Evolutionary conservation across 352 stramenopile species (phyloP).

Genomic region (Globisporangium perplexum): DNA sequence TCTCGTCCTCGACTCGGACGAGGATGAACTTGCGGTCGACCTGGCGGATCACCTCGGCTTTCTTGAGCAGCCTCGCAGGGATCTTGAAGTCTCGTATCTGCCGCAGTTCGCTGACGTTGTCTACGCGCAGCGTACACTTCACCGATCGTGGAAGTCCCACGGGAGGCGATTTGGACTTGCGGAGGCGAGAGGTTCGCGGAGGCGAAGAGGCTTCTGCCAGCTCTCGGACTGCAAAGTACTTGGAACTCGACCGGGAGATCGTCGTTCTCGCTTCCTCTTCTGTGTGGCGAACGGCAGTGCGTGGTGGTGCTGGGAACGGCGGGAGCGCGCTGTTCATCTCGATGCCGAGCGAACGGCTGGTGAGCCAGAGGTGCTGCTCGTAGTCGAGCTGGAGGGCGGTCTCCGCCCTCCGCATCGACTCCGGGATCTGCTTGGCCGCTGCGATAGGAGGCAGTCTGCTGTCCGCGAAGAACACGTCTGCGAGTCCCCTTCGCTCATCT

Average conservation of each 20-base stretch:
- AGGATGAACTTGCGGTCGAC: conserved; percentile 91
- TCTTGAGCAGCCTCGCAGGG: conserved; percentile 55
- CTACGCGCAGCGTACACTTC: conserved; percentile 22
- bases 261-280: background rate
- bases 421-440: background rate
- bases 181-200: background rate
- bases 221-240: conserved; percentile 8
- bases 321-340: background rate
- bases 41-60: conserved; percentile 77
- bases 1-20: conserved; percentile 27
- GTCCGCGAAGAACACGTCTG: conserved; percentile 13
- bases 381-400: too few species aligned
- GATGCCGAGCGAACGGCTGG: conserved; percentile 6
- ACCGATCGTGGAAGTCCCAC: conserved; percentile 2
- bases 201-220: background rate
- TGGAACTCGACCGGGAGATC: background rate
- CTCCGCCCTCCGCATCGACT: background rate
- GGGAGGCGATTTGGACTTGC: background rate
- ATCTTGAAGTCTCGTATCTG: conserved; percentile 40
- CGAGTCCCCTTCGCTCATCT: conserved; percentile 7
- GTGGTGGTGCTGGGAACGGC: background rate
- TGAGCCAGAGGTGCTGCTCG: conserved; percentile 6
- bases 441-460: conserved; percentile 7
- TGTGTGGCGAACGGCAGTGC: background rate
- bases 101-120: conserved; percentile 23